Base-by-base conservation (phyloP, 768 basidiomycete species). In the Butyriboletus loyo region DNA sequence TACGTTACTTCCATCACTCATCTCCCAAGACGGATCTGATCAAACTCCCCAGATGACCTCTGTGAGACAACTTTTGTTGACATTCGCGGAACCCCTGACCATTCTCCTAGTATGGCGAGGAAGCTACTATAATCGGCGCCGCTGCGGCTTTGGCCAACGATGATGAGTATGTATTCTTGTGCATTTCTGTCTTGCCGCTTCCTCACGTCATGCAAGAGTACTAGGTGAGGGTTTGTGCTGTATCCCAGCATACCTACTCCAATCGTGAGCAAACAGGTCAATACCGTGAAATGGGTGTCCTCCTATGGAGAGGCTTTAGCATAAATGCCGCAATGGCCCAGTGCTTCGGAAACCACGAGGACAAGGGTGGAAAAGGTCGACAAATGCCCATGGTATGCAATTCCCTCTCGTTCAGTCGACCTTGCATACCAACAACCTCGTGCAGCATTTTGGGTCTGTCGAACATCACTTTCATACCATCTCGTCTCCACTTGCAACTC, bases 391-490 rank as follows among this genome's bases (percentile, higher is more conserved):
- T 95, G 54, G 90, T 92, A 77, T 51, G 79, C 67, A 6, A 10
- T 36, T 14, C 14, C 40, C 6, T 4, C 5, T 8, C 37, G 22
- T 17, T 34, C 27, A 5, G 1, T 39, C 31, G 30, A 17, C 24
- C 31, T 27, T 11, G 13, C 22, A 22, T 31, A 10, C 47, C 57
- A n/a, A 58, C 35, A n/a, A 45, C 43, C 49, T 55, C 61, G 37
- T 54, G 22, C 27, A 92, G 82, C 94, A 98, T 64, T 92, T 93
- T 68, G 90, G 92, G 14, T 92, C 92, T 6, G 78, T 80, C 1
- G 73, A 83, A 52, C 82, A 88, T 53, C 94, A 96, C 67, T 96
- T 95, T 67, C 90, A 94, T 71, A 92, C 90, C 19, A 97, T 97
- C 54, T 97, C 95, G 4, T 94, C 91, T 7, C 89, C 94, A 1